A percentile compares a stretch with the other conserved stretches of the same genome.
phyloP scores from a whole-genome alignment of 768 basidiomycete species.

The Gloeopeniophorella convolvens region DNA sequence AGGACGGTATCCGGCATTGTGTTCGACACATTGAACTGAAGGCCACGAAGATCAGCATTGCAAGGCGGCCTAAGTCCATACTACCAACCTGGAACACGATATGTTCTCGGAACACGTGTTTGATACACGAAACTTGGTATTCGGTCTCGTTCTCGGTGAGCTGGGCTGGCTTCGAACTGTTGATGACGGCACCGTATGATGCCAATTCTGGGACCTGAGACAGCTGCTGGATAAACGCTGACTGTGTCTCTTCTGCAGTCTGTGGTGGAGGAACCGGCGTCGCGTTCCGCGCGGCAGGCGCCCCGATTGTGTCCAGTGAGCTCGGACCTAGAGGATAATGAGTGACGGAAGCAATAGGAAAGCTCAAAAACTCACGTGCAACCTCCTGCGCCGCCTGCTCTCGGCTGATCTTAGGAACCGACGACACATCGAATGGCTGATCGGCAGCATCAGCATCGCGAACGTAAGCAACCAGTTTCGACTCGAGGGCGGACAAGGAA shows the following conservation, averaged over 20 bases:
- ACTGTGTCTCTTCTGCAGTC: conserved; percentile 84
- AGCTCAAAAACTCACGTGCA: conserved; percentile 55
- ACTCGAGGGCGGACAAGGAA: conserved; percentile 83
- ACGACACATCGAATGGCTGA: conserved; percentile 77
- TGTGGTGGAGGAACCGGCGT: conserved; percentile 62
- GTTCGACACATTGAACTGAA: conserved; percentile 93
- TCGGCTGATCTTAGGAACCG: conserved; percentile 91
- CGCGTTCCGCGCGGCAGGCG: conserved; percentile 53
- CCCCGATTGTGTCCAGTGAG: conserved; percentile 77
- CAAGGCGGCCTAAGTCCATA: neutral
- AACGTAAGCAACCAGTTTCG: conserved; percentile 90
- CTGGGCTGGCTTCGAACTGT: conserved; percentile 67
- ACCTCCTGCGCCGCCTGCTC: conserved; percentile 86
- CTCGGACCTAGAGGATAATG: conserved; percentile 56
- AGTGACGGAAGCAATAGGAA: neutral
- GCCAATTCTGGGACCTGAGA: conserved; percentile 81
- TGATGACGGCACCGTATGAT: conserved; percentile 79
- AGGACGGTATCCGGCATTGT: conserved; percentile 93
- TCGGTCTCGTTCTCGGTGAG: conserved; percentile 97
- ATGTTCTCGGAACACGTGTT: conserved; percentile 94
- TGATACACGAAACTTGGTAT: conserved; percentile 94
- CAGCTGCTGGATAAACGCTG: conserved; percentile 81
- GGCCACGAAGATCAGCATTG: conserved; percentile 11
- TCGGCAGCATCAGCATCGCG: conserved; percentile 66
- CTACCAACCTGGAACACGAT: conserved; percentile 87